These are phyloP conservation scores for Leonotis leonurus DNA, from an alignment of 257 asterid genomes.

Conservation along the genomic window DNA sequence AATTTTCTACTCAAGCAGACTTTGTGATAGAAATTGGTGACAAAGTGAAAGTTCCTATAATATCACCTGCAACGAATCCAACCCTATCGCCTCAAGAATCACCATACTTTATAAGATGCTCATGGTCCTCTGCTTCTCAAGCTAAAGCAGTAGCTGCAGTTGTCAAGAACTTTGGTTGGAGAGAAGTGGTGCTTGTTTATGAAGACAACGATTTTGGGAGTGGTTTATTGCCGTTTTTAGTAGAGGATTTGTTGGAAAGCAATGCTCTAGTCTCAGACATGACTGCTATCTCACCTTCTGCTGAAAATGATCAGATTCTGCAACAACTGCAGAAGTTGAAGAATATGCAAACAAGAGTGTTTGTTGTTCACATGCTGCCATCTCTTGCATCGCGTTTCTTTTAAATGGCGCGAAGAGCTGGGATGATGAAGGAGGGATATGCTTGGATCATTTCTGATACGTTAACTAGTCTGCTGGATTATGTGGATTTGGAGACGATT, in stretches of 20 bases:
- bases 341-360: constrained; percentile 24
- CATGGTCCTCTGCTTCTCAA: constrained; percentile 35
- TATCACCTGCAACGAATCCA: constrained; percentile 45
- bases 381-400: constrained; percentile 26
- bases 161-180: constrained; percentile 35
- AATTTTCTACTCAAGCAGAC: constrained; percentile 30
- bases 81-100: constrained; percentile 35
- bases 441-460: constrained; percentile 44
- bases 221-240: constrained; percentile 35
- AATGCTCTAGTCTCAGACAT: constrained; percentile 21
- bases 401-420: constrained; percentile 28
- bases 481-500: constrained; percentile 18
- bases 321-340: constrained; percentile 31
- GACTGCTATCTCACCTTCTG: constrained; percentile 31
- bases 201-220: constrained; percentile 32
- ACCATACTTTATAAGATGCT: constrained; percentile 37
- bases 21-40: constrained; percentile 39
- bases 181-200: constrained; percentile 31
- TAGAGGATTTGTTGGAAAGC: constrained; percentile 23
- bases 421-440: constrained; percentile 41
- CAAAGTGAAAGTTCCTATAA: constrained; percentile 35
- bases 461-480: constrained; percentile 29
- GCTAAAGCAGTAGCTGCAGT: constrained; percentile 39
- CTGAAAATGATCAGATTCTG: constrained; percentile 26
- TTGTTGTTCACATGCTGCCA: constrained; percentile 29